Percentiles rank a stretch among this genome's conserved stretches.
Conservation (phyloP, 495 filamentous ascomycete genomes). For the Aspergillus nidulans region DNA sequence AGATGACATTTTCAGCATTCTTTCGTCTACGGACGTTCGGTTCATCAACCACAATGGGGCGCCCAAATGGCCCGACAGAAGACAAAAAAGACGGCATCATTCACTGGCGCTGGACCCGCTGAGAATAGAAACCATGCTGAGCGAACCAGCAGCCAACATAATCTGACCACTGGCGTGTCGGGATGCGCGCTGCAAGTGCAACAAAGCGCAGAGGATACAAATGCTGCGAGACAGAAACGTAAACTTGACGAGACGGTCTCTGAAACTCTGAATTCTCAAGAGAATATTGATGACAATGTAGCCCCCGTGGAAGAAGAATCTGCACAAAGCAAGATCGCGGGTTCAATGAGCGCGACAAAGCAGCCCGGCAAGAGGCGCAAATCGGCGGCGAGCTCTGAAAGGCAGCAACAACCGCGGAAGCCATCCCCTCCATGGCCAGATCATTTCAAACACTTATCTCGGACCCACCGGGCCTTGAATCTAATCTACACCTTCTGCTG, state of each 20-base stretch:
- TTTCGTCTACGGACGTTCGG: not conserved
- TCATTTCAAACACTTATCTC: constrained; percentile 64
- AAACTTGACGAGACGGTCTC: not conserved
- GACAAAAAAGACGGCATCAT: not conserved
- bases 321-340: not conserved
- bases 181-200: not conserved
- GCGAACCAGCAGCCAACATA: not conserved
- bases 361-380: not conserved
- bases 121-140: constrained; percentile 20
- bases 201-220: not conserved
- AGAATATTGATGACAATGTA: not conserved
- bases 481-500: constrained; percentile 92
- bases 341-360: not conserved
- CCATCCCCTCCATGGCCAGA: constrained; percentile 64
- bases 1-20: not conserved
- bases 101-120: constrained; percentile 7
- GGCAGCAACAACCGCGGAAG: constrained; percentile 18
- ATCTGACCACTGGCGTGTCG: constrained; percentile 18
- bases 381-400: not conserved
- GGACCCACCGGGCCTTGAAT: constrained; percentile 81
- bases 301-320: not conserved
- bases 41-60: constrained; percentile 21
- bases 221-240: not conserved
- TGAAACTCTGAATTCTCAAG: not conserved
- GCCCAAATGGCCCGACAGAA: constrained; percentile 23